Conservation (phyloP, 1,284 basidiomycete species). For the Cutaneotrichosporon cyanovorans region DNA sequence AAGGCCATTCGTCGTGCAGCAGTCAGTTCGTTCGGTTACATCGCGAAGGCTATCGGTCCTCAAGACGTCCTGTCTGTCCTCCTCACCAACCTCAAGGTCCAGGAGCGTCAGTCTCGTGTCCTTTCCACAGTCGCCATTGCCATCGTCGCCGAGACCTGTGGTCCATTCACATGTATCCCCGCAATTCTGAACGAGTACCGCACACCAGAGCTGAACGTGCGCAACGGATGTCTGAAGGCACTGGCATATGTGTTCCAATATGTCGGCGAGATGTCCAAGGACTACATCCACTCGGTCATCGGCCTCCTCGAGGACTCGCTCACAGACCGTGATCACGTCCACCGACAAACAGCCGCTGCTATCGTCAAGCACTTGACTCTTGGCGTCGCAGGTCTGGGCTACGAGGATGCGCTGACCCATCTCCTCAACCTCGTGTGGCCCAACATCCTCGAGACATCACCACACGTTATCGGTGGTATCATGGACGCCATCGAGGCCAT, state of each 20-base stretch:
- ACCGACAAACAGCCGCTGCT: slow-evolving; percentile 96
- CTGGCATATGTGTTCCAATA: slow-evolving; percentile 99
- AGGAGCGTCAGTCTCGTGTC: slow-evolving; percentile 97
- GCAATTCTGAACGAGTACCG: slow-evolving; percentile 98
- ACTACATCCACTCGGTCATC: slow-evolving; percentile 94
- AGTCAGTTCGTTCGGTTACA: slow-evolving; percentile 99
- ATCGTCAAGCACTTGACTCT: slow-evolving; percentile 98
- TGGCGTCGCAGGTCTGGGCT: slow-evolving; percentile 92
- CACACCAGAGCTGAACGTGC: slow-evolving; percentile 94
- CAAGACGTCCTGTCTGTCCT: slow-evolving; percentile 96
- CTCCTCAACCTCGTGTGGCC: slow-evolving; percentile 99
- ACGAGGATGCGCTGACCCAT: slow-evolving; percentile 95
- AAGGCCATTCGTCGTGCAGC: slow-evolving; percentile 97
- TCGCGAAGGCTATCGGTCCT: slow-evolving; percentile 97
- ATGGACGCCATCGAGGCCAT: slow-evolving; percentile 97
- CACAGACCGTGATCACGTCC: slow-evolving; percentile 95
- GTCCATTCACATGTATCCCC: slow-evolving; percentile 98
- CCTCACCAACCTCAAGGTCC: slow-evolving; percentile 91
- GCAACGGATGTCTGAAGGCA: slow-evolving; percentile 98
- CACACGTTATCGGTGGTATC: slow-evolving; percentile 94
- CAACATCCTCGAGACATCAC: slow-evolving; percentile 96
- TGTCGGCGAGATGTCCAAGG: slow-evolving; percentile 98
- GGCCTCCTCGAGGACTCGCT: slow-evolving; percentile 97
- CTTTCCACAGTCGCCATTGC: slow-evolving; percentile 97
- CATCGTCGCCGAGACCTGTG: slow-evolving; percentile 94